phyloP scores from a whole-genome alignment of 345 rosid species.

The Salix exigua region DNA sequence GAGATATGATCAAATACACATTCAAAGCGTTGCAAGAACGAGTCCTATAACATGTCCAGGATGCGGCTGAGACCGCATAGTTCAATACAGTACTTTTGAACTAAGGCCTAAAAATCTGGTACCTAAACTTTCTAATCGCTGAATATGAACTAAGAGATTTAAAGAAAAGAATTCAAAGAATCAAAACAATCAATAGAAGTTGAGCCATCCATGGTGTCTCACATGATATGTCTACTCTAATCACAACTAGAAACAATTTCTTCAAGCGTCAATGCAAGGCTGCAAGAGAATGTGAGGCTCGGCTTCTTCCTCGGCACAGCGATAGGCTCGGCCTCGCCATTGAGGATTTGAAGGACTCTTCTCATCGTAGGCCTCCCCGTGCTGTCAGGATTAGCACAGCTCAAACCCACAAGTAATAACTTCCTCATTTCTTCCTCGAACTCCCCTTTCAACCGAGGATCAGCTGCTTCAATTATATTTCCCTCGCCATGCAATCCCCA shows the following conservation, averaged over 20 bases:
- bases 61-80: constrained; percentile 30
- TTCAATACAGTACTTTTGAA: constrained; percentile 65
- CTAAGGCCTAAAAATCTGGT: constrained; percentile 31
- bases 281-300: constrained; percentile 61
- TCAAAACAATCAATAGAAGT: constrained; percentile 28
- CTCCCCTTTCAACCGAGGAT: constrained; percentile 58
- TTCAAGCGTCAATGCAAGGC: constrained; percentile 53
- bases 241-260: constrained; percentile 77
- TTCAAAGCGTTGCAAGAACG: not conserved
- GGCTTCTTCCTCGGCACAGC: constrained; percentile 72
- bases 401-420: constrained; percentile 73
- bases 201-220: not conserved
- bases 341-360: constrained; percentile 77
- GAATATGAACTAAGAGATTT: constrained; percentile 13
- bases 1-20: not conserved
- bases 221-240: constrained; percentile 15
- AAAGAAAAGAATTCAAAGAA: constrained; percentile 23
- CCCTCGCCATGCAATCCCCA: constrained; percentile 77
- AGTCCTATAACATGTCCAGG: not conserved
- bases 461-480: constrained; percentile 69
- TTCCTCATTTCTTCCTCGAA: constrained; percentile 71
- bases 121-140: constrained; percentile 2
- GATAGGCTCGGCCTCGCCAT: constrained; percentile 54
- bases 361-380: constrained; percentile 74
- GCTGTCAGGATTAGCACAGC: constrained; percentile 83